These are phyloP conservation scores for Eurotiales sp. DNA, from an alignment of 2,329 filamentous ascomycete genomes.

Conservation along the genomic window DNA sequence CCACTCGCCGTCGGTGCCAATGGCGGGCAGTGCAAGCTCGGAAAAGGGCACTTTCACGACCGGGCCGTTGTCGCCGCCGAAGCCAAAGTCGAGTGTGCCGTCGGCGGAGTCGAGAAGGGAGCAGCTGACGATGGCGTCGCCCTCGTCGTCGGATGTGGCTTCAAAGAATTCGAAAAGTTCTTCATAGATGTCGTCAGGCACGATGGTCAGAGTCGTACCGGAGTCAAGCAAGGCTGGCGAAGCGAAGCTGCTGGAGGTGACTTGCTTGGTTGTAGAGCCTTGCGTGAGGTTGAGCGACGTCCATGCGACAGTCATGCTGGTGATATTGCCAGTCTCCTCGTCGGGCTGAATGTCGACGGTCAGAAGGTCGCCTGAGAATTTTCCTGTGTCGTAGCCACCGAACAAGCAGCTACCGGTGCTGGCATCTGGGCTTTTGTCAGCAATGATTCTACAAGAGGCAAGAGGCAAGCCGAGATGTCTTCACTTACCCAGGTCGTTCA, in stretches of 20 bases:
- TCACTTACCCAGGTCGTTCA: conserved; percentile 39
- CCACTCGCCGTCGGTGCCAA: conserved; percentile 43
- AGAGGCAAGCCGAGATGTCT: neutral
- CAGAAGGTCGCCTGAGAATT: conserved; percentile 63
- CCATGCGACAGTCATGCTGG: conserved; percentile 42
- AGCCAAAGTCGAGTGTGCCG: conserved; percentile 46
- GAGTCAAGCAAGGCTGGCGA: conserved; percentile 66
- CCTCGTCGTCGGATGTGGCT: conserved; percentile 19
- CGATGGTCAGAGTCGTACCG: conserved; percentile 67
- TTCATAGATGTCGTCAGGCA: conserved; percentile 59
- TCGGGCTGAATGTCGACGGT: conserved; percentile 55
- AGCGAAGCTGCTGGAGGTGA: conserved; percentile 33
- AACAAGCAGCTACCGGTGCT: conserved; percentile 71
- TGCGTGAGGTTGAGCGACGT: conserved; percentile 39
- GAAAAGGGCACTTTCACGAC: conserved; percentile 26
- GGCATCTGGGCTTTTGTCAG: conserved; percentile 43
- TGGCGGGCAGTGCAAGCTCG: conserved; percentile 59
- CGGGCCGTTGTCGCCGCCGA: conserved; percentile 42
- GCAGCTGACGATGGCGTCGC: conserved; percentile 38
- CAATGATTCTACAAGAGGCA: neutral
- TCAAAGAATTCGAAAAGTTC: conserved; percentile 48
- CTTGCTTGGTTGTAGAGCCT: neutral
- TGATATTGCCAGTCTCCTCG: conserved; percentile 52
- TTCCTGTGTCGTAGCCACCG: conserved; percentile 73
- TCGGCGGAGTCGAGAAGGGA: conserved; percentile 39